A percentile compares a stretch with the other conserved stretches of the same genome.
Evolutionary conservation across 805 yeast species (phyloP).

Genomic region (Cyberlindnera subsufficiens): DNA sequence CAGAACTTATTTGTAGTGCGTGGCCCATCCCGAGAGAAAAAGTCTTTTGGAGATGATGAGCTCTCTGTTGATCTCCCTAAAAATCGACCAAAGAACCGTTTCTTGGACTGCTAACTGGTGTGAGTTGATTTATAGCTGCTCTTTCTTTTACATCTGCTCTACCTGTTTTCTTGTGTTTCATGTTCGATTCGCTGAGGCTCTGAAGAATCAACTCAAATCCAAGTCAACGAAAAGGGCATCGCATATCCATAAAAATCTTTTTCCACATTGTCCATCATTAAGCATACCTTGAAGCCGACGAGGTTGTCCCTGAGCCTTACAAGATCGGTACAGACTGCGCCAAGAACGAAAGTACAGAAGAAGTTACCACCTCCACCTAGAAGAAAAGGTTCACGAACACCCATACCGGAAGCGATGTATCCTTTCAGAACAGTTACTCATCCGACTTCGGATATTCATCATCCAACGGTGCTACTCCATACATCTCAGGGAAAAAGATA

Average conservation of each 20-base stretch:
- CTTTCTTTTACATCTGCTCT: no score
- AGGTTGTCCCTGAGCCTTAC: background rate
- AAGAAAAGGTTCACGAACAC: background rate
- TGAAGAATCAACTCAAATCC: no score
- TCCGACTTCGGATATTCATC: slow-evolving; percentile 53
- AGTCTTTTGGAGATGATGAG: no score
- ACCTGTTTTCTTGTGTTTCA: no score
- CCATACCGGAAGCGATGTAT: slow-evolving; percentile 33
- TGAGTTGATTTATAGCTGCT: no score
- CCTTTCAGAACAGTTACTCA: slow-evolving; percentile 49
- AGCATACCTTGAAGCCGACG: background rate
- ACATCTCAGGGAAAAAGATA: slow-evolving; percentile 36
- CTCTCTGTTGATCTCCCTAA: no score
- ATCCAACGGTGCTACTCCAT: slow-evolving; percentile 48
- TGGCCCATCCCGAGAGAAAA: no score
- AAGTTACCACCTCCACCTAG: background rate
- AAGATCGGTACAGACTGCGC: background rate
- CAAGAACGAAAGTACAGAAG: background rate
- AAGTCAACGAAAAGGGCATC: background rate
- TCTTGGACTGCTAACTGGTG: no score
- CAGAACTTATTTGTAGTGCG: no score
- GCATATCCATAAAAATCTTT: background rate
- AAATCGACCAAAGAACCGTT: no score
- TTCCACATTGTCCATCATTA: background rate
- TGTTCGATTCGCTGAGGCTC: no score